phyloP scores from a whole-genome alignment of 768 basidiomycete genomes.

The Lactarius hatsudake region DNA sequence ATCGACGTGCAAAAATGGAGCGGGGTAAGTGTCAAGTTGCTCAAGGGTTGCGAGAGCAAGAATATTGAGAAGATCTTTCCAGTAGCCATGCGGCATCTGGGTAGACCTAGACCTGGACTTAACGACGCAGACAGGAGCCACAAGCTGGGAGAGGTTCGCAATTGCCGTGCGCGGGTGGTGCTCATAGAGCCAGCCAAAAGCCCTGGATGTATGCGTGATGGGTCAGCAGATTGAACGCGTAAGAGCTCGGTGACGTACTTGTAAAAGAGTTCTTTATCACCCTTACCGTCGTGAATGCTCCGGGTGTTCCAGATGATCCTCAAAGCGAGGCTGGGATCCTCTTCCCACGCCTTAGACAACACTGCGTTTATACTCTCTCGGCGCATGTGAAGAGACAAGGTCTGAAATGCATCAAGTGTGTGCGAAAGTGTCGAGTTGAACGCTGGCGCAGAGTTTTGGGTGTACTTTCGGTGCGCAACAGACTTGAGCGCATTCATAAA shows the following conservation, averaged over 20 bases:
- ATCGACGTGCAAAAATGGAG: slow-evolving; percentile 9
- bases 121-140: slow-evolving; percentile 31
- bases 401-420: slow-evolving; percentile 58
- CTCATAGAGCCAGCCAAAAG: slow-evolving; percentile 66
- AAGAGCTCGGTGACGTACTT: slow-evolving; percentile 35
- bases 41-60: slow-evolving; percentile 55
- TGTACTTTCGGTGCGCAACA: slow-evolving; percentile 44
- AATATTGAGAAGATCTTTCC: slow-evolving; percentile 74
- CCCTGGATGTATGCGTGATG: slow-evolving; percentile 31
- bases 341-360: slow-evolving; percentile 53
- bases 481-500: slow-evolving; percentile 56
- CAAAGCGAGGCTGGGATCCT: slow-evolving; percentile 57
- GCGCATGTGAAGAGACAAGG: slow-evolving; percentile 34
- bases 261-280: slow-evolving; percentile 60
- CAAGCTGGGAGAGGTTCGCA: slow-evolving; percentile 38
- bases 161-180: slow-evolving; percentile 71
- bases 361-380: slow-evolving; percentile 33
- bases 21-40: slow-evolving; percentile 39
- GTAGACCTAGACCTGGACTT: slow-evolving; percentile 31
- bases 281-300: slow-evolving; percentile 70
- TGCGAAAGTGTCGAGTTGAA: slow-evolving; percentile 49
- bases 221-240: slow-evolving; percentile 1
- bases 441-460: slow-evolving; percentile 51
- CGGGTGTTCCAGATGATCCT: slow-evolving; percentile 65
- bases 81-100: slow-evolving; percentile 55